phyloP scores from a whole-genome alignment of 306 rosid genomes.

The Adenanthera pavonina region DNA sequence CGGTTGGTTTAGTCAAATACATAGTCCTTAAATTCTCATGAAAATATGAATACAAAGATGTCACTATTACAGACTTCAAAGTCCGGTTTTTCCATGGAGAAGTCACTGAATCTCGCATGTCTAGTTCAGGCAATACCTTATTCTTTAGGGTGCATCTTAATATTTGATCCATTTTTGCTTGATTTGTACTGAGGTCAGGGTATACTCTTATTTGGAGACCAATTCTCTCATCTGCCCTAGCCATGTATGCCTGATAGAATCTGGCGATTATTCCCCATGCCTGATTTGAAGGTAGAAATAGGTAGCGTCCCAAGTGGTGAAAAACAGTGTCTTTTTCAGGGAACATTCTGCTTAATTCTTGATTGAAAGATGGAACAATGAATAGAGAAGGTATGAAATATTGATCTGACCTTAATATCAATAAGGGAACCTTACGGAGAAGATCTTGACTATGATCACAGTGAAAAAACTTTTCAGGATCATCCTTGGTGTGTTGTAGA shows the following conservation, averaged over 20 bases:
- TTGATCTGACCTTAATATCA: constrained; percentile 51
- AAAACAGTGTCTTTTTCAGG: constrained; percentile 53
- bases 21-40: constrained; percentile 38
- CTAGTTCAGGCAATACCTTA: constrained; percentile 45
- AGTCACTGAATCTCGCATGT: not conserved
- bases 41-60: constrained; percentile 49
- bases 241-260: constrained; percentile 51
- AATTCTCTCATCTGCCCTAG: constrained; percentile 48
- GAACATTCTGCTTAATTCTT: constrained; percentile 53
- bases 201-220: constrained; percentile 57
- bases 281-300: constrained; percentile 52
- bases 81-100: constrained; percentile 15
- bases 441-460: constrained; percentile 51
- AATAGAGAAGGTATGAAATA: constrained; percentile 56
- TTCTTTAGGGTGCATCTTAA: constrained; percentile 45
- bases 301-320: constrained; percentile 56
- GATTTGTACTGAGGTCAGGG: not conserved
- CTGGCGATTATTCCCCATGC: constrained; percentile 55
- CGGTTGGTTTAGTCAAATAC: constrained; percentile 51
- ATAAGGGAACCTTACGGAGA: constrained; percentile 41
- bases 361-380: constrained; percentile 34
- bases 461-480: constrained; percentile 54
- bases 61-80: constrained; percentile 48
- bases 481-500: constrained; percentile 41
- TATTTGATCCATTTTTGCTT: constrained; percentile 50